Evolutionary conservation across 1,284 basidiomycete species (phyloP).

Genomic region (Papiliotrema laurentii): DNA sequence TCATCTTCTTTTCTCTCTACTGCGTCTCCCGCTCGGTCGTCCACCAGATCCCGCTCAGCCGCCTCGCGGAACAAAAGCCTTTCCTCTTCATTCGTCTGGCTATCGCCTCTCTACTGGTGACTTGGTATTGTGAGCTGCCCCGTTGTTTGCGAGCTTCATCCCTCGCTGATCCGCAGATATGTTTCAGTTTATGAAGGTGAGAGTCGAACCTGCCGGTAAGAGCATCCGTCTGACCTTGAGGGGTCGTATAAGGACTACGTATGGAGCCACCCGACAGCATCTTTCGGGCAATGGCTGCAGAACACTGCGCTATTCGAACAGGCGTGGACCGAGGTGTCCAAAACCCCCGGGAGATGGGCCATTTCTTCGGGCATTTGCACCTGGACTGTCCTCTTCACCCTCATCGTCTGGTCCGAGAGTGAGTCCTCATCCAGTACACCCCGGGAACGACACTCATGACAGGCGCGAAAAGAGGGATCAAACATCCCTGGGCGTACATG

Average conservation of each 20-base stretch:
- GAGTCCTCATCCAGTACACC: constrained; percentile 12
- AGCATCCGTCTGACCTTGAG: constrained; percentile 31
- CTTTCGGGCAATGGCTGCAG: constrained; percentile 57
- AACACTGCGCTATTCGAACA: constrained; percentile 63
- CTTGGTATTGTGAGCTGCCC: constrained; percentile 61
- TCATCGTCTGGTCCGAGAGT: constrained; percentile 60
- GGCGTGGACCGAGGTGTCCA: constrained; percentile 55
- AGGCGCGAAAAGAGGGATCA: constrained; percentile 54
- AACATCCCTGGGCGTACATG: constrained; percentile 65
- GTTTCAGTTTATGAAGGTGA: constrained; percentile 53
- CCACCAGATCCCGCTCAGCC: constrained; percentile 10
- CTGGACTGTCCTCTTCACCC: constrained; percentile 62
- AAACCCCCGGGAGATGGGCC: constrained; percentile 60
- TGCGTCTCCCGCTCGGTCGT: constrained; percentile 47
- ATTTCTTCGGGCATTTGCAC: constrained; percentile 62
- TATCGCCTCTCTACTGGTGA: constrained; percentile 43
- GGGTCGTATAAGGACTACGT: constrained; percentile 58
- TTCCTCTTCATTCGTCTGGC: constrained; percentile 39
- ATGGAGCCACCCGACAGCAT: constrained; percentile 10
- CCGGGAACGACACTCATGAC: neutral
- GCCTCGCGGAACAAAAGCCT: constrained; percentile 24
- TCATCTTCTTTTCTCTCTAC: constrained; percentile 50
- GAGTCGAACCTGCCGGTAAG: constrained; percentile 17
- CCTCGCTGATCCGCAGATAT: constrained; percentile 22
- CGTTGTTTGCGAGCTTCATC: neutral